phyloP scores from a whole-genome alignment of 306 rosid species.

The Castanea sativa region DNA sequence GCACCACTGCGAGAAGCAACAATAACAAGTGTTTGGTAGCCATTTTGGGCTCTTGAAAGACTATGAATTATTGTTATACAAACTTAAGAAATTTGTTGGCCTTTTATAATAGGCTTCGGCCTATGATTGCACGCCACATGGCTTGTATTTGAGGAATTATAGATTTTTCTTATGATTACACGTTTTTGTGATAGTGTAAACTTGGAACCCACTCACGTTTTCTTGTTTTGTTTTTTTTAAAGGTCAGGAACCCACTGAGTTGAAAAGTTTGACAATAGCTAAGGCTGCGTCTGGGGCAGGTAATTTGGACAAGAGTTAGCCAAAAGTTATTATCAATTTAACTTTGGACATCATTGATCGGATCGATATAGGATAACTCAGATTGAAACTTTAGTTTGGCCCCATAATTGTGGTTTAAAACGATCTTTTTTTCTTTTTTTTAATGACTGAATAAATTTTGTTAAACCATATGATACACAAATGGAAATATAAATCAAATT shows the following conservation, averaged over 20 bases:
- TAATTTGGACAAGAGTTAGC: too few species aligned
- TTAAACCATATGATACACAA: too few species aligned
- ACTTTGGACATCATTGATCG: not conserved
- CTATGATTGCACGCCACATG: not conserved
- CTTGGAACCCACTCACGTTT: not conserved
- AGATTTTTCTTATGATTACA: too few species aligned
- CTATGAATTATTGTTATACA: not conserved
- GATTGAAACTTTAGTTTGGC: not conserved
- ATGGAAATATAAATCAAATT: too few species aligned
- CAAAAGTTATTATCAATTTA: not conserved
- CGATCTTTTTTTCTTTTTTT: too few species aligned
- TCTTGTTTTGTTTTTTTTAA: not conserved
- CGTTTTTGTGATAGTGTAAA: not conserved
- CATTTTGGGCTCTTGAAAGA: slow-evolving; percentile 6
- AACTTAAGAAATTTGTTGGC: not conserved
- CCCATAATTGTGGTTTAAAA: not conserved
- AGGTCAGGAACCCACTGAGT: not conserved
- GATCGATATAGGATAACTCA: too few species aligned
- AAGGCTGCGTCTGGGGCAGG: not conserved
- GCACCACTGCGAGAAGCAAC: slow-evolving; percentile 32
- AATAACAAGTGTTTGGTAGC: slow-evolving; percentile 6
- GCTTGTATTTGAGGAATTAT: too few species aligned
- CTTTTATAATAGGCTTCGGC: slow-evolving; percentile 20
- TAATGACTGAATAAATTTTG: too few species aligned
- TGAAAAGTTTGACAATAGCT: not conserved